phyloP scores from a whole-genome alignment of 139 green algal species.

The Haematococcus lacustris region DNA sequence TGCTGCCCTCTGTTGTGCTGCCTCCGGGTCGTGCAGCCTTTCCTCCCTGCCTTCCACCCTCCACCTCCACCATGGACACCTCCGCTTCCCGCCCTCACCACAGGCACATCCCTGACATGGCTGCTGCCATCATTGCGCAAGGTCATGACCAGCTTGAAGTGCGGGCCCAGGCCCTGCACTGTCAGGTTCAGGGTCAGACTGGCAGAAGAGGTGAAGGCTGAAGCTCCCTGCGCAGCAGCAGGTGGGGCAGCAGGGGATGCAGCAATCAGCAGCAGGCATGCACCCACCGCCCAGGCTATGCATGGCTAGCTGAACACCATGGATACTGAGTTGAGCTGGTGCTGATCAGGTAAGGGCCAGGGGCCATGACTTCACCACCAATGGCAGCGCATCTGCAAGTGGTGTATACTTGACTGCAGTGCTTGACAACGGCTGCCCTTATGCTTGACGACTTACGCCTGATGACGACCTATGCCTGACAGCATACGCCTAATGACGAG shows the following conservation, averaged over 20 bases:
- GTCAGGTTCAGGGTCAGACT: slow-evolving; percentile 36
- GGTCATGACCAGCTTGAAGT: slow-evolving; percentile 53
- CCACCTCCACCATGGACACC: neutral
- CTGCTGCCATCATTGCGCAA: slow-evolving; percentile 47
- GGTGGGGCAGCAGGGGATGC: neutral
- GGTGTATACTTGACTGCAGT: too few species aligned
- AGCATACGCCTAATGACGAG: neutral
- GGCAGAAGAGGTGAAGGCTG: slow-evolving; percentile 35
- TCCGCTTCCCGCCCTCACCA: slow-evolving; percentile 15
- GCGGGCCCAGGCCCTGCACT: slow-evolving; percentile 46
- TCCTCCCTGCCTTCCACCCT: neutral
- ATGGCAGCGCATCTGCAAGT: neutral
- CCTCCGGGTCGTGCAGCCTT: neutral
- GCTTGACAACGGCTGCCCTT: too few species aligned
- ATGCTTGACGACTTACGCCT: too few species aligned
- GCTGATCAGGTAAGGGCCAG: too few species aligned
- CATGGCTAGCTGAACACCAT: neutral
- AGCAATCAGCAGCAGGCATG: neutral
- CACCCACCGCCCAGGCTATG: neutral
- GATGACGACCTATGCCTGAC: too few species aligned
- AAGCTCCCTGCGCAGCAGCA: slow-evolving; percentile 27
- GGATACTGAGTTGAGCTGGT: too few species aligned
- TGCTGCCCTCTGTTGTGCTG: too few species aligned
- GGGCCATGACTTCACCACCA: neutral
- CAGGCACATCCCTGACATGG: slow-evolving; percentile 34